A percentile compares a stretch with the other conserved stretches of the same genome.
These are phyloP conservation scores for Glaciozyma antarctica DNA, from an alignment of 768 basidiomycete genomes.

Conservation along the genomic window DNA sequence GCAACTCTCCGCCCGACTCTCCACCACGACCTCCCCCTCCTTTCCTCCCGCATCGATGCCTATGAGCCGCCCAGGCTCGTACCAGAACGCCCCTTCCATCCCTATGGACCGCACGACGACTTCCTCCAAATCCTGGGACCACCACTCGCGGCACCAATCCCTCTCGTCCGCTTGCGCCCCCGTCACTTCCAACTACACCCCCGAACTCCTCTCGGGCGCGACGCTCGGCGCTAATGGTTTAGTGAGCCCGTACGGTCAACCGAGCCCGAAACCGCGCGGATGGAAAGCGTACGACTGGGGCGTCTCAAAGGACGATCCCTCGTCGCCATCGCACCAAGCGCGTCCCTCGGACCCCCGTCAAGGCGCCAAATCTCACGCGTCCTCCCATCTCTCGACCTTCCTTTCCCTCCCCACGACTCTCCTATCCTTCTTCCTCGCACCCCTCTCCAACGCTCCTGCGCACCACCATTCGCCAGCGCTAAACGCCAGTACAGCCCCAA, in stretches of 20 bases:
- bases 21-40: conserved; percentile 36
- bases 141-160: conserved; percentile 25
- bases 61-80: too few relatives aligned
- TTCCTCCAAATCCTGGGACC: conserved; percentile 3
- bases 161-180: conserved; percentile 31
- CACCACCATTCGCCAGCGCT: conserved; percentile 11
- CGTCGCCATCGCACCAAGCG: conserved; percentile 71
- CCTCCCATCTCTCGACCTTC: not conserved
- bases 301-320: conserved; percentile 45
- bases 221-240: not conserved
- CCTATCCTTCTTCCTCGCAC: conserved; percentile 21
- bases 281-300: conserved; percentile 31
- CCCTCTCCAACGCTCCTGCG: not conserved
- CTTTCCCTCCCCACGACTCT: conserved; percentile 7
- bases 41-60: not conserved
- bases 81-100: conserved; percentile 3
- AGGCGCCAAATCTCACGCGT: not conserved
- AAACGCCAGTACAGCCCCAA: conserved; percentile 8
- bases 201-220: conserved; percentile 8
- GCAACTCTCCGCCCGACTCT: conserved; percentile 50
- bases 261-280: not conserved
- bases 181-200: conserved; percentile 17
- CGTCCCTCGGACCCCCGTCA: conserved; percentile 36
- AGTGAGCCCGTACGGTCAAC: not conserved
- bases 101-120: conserved; percentile 20